A percentile compares a stretch with the other conserved stretches of the same genome.
Evolutionary conservation across 345 rosid species (phyloP).

Genomic region (Eucalyptus curtisii): DNA sequence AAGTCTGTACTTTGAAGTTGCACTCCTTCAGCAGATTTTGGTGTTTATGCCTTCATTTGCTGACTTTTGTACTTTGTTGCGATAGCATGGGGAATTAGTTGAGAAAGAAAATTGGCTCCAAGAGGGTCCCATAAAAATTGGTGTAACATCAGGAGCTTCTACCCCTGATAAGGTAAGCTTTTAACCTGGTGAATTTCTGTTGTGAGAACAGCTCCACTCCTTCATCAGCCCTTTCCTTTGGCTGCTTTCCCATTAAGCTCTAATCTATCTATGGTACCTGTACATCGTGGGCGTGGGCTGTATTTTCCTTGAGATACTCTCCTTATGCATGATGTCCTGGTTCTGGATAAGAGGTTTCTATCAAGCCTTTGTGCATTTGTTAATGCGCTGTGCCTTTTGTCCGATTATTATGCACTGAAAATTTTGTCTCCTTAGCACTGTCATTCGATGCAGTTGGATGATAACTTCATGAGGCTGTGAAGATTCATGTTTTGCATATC

Average conservation of each 20-base stretch:
- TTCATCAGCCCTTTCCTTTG: background rate
- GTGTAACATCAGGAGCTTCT: conserved; percentile 92
- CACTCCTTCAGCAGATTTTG: background rate
- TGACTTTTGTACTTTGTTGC: background rate
- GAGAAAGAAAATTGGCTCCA: conserved; percentile 90
- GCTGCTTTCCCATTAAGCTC: background rate
- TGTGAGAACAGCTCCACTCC: background rate
- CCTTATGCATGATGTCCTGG: background rate
- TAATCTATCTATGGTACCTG: background rate
- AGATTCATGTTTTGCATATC: background rate
- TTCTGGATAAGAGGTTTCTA: background rate
- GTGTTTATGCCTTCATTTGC: background rate
- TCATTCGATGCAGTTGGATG: background rate
- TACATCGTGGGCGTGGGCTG: background rate
- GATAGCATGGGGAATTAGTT: conserved; percentile 79
- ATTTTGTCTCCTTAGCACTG: background rate
- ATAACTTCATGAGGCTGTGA: background rate
- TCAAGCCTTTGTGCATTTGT: background rate
- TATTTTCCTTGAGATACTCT: background rate
- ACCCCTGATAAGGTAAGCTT: conserved; percentile 81
- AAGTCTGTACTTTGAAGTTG: conserved; percentile 1
- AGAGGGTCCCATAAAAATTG: conserved; percentile 71
- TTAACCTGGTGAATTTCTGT: background rate
- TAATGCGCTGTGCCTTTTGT: background rate
- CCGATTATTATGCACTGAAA: background rate